Percentiles rank a stretch among this genome's conserved stretches.
phyloP scores from a whole-genome alignment of 2,329 filamentous ascomycete genomes.

The Phyllosticta citribraziliensis region DNA sequence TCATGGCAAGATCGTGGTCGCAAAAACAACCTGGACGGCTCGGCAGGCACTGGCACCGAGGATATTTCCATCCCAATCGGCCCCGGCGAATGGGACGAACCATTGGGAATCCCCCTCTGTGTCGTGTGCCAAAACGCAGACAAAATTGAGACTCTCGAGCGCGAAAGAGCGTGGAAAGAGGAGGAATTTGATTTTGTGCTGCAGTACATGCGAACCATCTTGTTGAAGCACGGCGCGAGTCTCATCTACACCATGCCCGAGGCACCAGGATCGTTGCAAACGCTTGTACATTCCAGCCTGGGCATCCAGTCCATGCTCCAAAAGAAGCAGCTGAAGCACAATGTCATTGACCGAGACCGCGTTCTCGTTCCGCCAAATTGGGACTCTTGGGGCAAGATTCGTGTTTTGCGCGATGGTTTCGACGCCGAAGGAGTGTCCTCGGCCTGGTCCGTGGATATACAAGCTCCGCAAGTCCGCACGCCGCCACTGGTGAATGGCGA shows the following conservation, averaged over 20 bases:
- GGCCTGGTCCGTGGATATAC: constrained; percentile 78
- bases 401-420: constrained; percentile 82
- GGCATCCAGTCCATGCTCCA: constrained; percentile 72
- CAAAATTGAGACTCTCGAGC: constrained; percentile 83
- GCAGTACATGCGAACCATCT: constrained; percentile 80
- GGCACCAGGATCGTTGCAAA: constrained; percentile 65
- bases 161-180: constrained; percentile 86
- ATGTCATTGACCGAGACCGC: constrained; percentile 88
- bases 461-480: constrained; percentile 28
- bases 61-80: constrained; percentile 68
- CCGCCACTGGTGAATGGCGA: constrained; percentile 8
- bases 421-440: constrained; percentile 79
- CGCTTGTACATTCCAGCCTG: constrained; percentile 73
- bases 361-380: constrained; percentile 92
- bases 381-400: constrained; percentile 97
- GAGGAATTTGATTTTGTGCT: constrained; percentile 93
- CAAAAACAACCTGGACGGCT: constrained; percentile 8
- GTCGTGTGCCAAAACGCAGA: constrained; percentile 96
- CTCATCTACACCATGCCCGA: constrained; percentile 34
- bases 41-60: constrained; percentile 5
- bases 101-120: constrained; percentile 73
- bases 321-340: constrained; percentile 42
- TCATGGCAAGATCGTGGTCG: constrained; percentile 57
- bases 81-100: constrained; percentile 88
- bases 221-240: constrained; percentile 66